A percentile compares a stretch with the other conserved stretches of the same genome.
These are phyloP conservation scores for Linaria vulgaris DNA, from an alignment of 257 asterid genomes.

Conservation along the genomic window DNA sequence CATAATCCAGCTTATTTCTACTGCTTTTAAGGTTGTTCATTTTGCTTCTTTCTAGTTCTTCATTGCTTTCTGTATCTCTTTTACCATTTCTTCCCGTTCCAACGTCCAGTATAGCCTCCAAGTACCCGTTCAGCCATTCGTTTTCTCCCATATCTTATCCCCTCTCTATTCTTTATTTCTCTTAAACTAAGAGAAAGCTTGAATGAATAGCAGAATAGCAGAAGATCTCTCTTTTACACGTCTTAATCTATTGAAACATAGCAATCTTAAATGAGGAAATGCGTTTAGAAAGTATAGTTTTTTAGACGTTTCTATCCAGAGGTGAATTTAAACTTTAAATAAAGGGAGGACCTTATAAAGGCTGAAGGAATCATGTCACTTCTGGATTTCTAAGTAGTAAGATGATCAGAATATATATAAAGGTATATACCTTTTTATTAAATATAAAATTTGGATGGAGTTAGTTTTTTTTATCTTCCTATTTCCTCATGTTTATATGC, in stretches of 20 bases:
- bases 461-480: constrained; percentile 22
- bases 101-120: constrained; percentile 70
- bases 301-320: constrained; percentile 21
- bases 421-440: not conserved
- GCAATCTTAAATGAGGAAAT: not conserved
- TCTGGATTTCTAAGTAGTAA: not conserved
- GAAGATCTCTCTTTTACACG: not conserved
- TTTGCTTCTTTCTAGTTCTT: constrained; percentile 12
- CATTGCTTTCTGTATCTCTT: constrained; percentile 20
- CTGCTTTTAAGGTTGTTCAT: constrained; percentile 13
- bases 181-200: not conserved
- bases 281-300: constrained; percentile 1
- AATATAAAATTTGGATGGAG: constrained; percentile 16
- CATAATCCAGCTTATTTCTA: constrained; percentile 36
- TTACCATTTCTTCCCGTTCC: constrained; percentile 36
- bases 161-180: not conserved
- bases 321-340: constrained; percentile 29
- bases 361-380: constrained; percentile 13
- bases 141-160: constrained; percentile 44
- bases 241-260: not conserved
- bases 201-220: not conserved
- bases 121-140: constrained; percentile 68
- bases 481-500: constrained; percentile 22
- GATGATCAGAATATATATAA: constrained; percentile 3
- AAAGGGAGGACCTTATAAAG: constrained; percentile 34